These are phyloP conservation scores for Lactarius pseudohatsudake DNA, from an alignment of 768 basidiomycete genomes.

Conservation along the genomic window DNA sequence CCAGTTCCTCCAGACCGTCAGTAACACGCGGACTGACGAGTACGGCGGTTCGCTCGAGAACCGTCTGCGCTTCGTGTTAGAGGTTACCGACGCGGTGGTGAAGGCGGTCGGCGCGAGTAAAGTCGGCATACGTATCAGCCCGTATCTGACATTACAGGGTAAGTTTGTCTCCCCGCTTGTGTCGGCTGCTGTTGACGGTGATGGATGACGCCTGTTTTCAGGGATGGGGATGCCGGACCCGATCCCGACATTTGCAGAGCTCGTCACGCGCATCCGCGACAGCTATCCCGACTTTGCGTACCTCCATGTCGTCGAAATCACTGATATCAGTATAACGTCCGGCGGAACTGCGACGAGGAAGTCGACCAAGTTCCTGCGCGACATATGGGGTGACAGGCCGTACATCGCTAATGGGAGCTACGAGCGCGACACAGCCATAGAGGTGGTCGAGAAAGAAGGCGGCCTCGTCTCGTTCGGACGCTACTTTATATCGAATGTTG, in stretches of 20 bases:
- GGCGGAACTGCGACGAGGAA: not conserved
- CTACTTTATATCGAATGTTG: slow-evolving; percentile 21
- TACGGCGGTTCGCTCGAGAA: slow-evolving; percentile 51
- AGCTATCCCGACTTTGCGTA: slow-evolving; percentile 21
- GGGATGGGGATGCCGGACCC: slow-evolving; percentile 30
- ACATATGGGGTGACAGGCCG: slow-evolving; percentile 31
- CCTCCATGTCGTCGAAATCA: slow-evolving; percentile 38
- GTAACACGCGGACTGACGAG: slow-evolving; percentile 44
- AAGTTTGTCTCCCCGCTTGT: not conserved
- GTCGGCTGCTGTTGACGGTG: no score
- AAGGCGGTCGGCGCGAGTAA: slow-evolving; percentile 40
- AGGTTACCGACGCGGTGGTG: slow-evolving; percentile 40
- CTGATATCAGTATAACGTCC: not conserved
- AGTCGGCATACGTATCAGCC: slow-evolving; percentile 39
- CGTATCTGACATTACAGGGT: slow-evolving; percentile 26
- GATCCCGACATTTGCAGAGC: slow-evolving; percentile 33
- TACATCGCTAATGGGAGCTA: slow-evolving; percentile 33
- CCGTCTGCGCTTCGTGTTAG: slow-evolving; percentile 41
- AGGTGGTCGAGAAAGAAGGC: slow-evolving; percentile 21
- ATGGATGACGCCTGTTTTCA: not conserved
- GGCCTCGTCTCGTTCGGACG: slow-evolving; percentile 23
- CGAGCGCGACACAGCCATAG: slow-evolving; percentile 29
- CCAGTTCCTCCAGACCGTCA: slow-evolving; percentile 40
- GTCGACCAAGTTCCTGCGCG: slow-evolving; percentile 31
- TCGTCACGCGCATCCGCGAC: slow-evolving; percentile 32